Percentiles rank a stretch among this genome's conserved stretches.
phyloP scores from a whole-genome alignment of 108 stramenopile species.

The Stephanodiscus triporus region DNA sequence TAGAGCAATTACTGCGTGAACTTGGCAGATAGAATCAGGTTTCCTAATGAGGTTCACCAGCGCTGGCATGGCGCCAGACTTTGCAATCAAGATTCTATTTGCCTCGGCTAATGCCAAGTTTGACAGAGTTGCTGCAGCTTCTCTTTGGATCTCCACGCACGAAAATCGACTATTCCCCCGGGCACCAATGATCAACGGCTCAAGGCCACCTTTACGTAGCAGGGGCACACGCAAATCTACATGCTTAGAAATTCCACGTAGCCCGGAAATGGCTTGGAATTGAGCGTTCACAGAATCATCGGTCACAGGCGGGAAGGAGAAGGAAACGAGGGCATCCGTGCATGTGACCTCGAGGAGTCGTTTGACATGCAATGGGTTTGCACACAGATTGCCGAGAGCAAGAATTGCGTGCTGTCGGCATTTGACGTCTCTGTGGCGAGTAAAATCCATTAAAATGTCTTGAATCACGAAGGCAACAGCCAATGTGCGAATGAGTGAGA shows the following conservation, averaged over 20 bases:
- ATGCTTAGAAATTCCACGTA: constrained; percentile 77
- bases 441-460: constrained; percentile 67
- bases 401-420: constrained; percentile 83
- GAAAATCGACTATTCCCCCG: constrained; percentile 27
- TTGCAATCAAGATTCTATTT: constrained; percentile 82
- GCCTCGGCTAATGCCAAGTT: constrained; percentile 80
- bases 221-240: constrained; percentile 64
- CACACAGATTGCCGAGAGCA: constrained; percentile 79
- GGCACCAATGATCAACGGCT: constrained; percentile 76
- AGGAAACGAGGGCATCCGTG: constrained; percentile 70
- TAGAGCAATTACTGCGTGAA: constrained; percentile 64
- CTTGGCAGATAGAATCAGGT: constrained; percentile 62
- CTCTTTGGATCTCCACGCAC: constrained; percentile 46
- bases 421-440: constrained; percentile 73
- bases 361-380: constrained; percentile 64
- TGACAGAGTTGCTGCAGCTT: constrained; percentile 72
- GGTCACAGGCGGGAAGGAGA: constrained; percentile 72
- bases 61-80: constrained; percentile 73
- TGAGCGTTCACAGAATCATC: constrained; percentile 72
- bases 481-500: background rate
- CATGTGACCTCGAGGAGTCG: constrained; percentile 56
- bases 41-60: constrained; percentile 59
- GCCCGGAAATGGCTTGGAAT: constrained; percentile 88
- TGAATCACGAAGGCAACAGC: background rate
- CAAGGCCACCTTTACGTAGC: constrained; percentile 74